Base-by-base conservation (phyloP, 768 basidiomycete species). In the Boletus reticulatus region DNA sequence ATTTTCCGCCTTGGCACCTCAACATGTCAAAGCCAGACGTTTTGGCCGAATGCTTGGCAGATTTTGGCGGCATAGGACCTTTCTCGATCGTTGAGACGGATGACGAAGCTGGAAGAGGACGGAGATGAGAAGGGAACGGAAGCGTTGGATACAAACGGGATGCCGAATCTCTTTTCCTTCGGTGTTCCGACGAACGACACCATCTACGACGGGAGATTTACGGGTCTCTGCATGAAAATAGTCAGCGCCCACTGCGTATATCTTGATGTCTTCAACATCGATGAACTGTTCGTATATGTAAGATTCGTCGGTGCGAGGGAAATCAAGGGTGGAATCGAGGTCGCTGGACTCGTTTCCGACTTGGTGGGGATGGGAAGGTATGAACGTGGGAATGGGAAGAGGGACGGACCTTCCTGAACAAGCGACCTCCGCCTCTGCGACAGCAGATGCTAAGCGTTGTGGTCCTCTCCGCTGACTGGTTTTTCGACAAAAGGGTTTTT, bases 401-500 rank as follows among this genome's bases (percentile, higher is more conserved):
- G 34, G 9, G 42, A 42, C 68, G 27, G 50, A 91, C 96, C 84
- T 99, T 99, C 69, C 97, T 81, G 76, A 98, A 99, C 46, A 99
- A 77, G 32, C 92, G 82, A 10, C 96, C 97, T 17, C 93, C 92
- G 19, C 97, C 97, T 6, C 86, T 93, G 48, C 87, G 83, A 69
- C 95, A 96, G 74, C 98, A 98, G 55, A 99, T 98, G 22, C 3
- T 97, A 97, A 13, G 98, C 93, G 70, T 98, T 98, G 72, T 98
- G 97, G 67, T 99, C 94, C 71, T 99, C 97, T 9, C 97, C 97
- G 62, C 94, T 95, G 60, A 99, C 95, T 8, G 97, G 97, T 73
- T 99, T 98, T 74, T 98, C 97, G 16, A 98, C 97, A 65, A 98
- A 99, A 0, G 97, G 97, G n/a, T n/a, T n/a, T n/a, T 70, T 99